Evolutionary conservation across 768 basidiomycete species (phyloP).

Genomic region (Macrolepiota fuliginosa): DNA sequence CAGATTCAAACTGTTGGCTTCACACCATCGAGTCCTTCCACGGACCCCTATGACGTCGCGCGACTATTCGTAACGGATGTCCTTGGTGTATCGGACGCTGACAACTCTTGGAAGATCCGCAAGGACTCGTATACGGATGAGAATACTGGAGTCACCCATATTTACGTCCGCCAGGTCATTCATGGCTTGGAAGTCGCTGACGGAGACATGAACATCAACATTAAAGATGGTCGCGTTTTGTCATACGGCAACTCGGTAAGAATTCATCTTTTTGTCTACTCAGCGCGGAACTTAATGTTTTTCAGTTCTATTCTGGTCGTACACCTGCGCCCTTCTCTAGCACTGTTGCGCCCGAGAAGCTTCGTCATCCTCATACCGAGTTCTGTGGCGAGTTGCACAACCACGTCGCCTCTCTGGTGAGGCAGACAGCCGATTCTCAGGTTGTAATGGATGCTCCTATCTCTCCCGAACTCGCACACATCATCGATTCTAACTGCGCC

Average conservation of each 20-base stretch:
- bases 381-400: constrained; percentile 44
- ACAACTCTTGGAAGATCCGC: constrained; percentile 57
- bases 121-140: constrained; percentile 86
- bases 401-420: constrained; percentile 1
- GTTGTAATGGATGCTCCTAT: constrained; percentile 28
- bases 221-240: constrained; percentile 78
- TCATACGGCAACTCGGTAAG: constrained; percentile 87
- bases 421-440: constrained; percentile 27
- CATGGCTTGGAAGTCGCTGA: constrained; percentile 88
- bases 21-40: constrained; percentile 31
- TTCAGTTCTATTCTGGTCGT: constrained; percentile 74
- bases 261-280: constrained; percentile 13
- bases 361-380: constrained; percentile 48
- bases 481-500: constrained; percentile 58
- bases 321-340: constrained; percentile 37
- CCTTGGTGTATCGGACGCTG: constrained; percentile 31
- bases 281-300: constrained; percentile 3
- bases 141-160: constrained; percentile 83
- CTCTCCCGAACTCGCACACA: constrained; percentile 37
- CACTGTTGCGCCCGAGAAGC: constrained; percentile 27
- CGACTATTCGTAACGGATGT: constrained; percentile 55
- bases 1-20: constrained; percentile 44
- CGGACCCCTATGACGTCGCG: constrained; percentile 63
- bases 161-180: constrained; percentile 83
- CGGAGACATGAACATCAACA: constrained; percentile 91